These are phyloP conservation scores for Wilcoxina mikolae DNA, from an alignment of 495 filamentous ascomycete genomes.

Conservation along the genomic window DNA sequence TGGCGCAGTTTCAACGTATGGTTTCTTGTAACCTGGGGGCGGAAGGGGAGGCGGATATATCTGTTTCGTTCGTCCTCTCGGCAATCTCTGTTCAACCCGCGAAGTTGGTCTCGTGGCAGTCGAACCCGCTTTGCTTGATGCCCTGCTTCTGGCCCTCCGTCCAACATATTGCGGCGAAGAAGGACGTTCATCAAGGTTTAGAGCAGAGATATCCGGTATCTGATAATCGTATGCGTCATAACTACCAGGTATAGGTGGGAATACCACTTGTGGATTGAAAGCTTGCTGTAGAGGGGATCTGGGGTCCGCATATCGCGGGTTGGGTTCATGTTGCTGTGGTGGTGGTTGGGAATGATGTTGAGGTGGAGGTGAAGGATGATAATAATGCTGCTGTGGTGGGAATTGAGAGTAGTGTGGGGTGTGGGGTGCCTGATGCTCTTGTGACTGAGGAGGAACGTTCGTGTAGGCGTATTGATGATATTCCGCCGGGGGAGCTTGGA, in stretches of 20 bases:
- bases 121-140: constrained; percentile 3
- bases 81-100: not conserved
- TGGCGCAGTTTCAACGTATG: constrained; percentile 1
- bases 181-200: not conserved
- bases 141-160: not conserved
- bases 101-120: not conserved
- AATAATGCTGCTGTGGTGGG: constrained; percentile 1
- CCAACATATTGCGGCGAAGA: constrained; percentile 6
- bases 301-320: not conserved
- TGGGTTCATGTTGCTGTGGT: not conserved
- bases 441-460: not conserved
- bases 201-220: not conserved
- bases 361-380: not conserved
- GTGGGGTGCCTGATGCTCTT: not conserved
- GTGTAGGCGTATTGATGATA: not conserved
- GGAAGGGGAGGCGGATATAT: not conserved
- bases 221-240: not conserved
- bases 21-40: constrained; percentile 2
- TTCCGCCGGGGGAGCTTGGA: not conserved
- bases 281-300: not conserved
- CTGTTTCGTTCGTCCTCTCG: not conserved
- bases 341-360: not conserved
- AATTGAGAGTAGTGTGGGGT: not conserved
- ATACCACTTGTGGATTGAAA: not conserved
- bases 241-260: not conserved